Evolutionary conservation across 306 rosid species (phyloP).

Genomic region (Bauhinia variegata): DNA sequence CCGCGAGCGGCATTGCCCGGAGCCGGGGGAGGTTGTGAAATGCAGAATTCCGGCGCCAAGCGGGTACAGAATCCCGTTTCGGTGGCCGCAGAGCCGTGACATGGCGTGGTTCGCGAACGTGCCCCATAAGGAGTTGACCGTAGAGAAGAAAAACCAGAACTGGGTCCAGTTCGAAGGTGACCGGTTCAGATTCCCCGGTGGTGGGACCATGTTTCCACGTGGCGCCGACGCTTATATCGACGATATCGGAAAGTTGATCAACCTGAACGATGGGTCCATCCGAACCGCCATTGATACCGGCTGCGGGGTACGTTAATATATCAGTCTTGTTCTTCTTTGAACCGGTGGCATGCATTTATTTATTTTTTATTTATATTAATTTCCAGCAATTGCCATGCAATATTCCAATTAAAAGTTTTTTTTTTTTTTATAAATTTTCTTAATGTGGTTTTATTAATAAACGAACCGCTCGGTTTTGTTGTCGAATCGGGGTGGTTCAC

Average conservation of each 20-base stretch:
- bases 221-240: slow-evolving; percentile 86
- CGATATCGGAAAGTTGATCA: slow-evolving; percentile 69
- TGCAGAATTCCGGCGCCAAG: slow-evolving; percentile 77
- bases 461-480: not conserved
- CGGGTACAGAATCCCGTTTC: slow-evolving; percentile 59
- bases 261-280: slow-evolving; percentile 70
- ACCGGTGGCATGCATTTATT: not conserved
- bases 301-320: slow-evolving; percentile 74
- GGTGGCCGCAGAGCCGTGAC: slow-evolving; percentile 89
- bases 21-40: slow-evolving; percentile 43
- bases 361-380: no score
- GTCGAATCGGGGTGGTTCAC: slow-evolving; percentile 25
- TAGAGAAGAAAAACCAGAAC: slow-evolving; percentile 86
- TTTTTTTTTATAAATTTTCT: no score
- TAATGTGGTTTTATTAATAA: not conserved
- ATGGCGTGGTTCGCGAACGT: slow-evolving; percentile 81
- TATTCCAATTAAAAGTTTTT: not conserved
- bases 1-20: slow-evolving; percentile 87
- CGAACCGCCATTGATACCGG: slow-evolving; percentile 98
- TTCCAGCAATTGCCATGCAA: not conserved
- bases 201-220: slow-evolving; percentile 93
- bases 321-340: not conserved
- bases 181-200: slow-evolving; percentile 86
- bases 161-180: slow-evolving; percentile 71
- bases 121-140: slow-evolving; percentile 78